Evolutionary conservation across 352 stramenopile genomes (phyloP).

Genomic region (Phytopythium vexans): DNA sequence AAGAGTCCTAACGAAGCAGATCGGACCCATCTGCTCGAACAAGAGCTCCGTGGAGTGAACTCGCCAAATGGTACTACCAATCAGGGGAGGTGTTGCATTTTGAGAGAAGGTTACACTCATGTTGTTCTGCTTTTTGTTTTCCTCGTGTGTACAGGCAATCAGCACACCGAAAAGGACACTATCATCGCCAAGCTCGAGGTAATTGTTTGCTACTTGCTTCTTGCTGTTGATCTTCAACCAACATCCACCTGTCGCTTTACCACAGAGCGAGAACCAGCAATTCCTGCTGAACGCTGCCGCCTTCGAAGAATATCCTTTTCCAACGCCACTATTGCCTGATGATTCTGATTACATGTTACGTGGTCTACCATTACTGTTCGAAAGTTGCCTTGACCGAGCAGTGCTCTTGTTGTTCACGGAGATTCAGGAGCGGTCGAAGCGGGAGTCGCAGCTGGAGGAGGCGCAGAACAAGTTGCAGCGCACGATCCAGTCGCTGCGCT

Average conservation of each 20-base stretch:
- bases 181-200: constrained; percentile 74
- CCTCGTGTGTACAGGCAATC: constrained; percentile 13
- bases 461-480: constrained; percentile 66
- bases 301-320: constrained; percentile 86
- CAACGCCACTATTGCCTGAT: constrained; percentile 12
- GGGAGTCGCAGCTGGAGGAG: constrained; percentile 59
- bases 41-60: constrained; percentile 53
- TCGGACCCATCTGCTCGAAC: constrained; percentile 55
- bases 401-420: constrained; percentile 50
- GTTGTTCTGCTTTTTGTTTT: constrained; percentile 5
- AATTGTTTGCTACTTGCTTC: background rate
- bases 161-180: constrained; percentile 37
- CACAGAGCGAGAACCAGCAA: constrained; percentile 78
- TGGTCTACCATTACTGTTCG: background rate
- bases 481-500: constrained; percentile 52
- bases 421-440: constrained; percentile 73
- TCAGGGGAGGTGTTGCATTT: background rate
- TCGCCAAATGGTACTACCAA: constrained; percentile 33
- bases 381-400: constrained; percentile 51
- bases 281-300: constrained; percentile 76
- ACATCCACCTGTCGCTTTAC: background rate
- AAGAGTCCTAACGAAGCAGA: constrained; percentile 67
- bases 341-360: background rate
- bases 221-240: background rate
- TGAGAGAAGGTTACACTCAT: background rate